Percentiles rank a stretch among this genome's conserved stretches.
phyloP scores from a whole-genome alignment of 208 protist genomes.

The Angomonas desouzai region DNA sequence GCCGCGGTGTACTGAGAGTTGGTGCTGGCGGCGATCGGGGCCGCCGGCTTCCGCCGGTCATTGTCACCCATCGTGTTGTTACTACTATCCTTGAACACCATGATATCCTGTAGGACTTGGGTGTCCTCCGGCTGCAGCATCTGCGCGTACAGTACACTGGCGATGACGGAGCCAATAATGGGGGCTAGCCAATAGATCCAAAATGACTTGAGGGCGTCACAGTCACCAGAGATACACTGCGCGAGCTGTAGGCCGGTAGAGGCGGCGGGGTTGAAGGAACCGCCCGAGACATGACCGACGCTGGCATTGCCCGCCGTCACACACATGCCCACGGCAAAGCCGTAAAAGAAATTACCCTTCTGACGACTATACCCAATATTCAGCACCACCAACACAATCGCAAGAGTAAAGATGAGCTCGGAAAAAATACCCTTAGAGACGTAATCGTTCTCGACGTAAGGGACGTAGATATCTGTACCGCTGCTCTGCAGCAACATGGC shows the following conservation, averaged over 20 bases:
- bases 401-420: slow-evolving; percentile 83
- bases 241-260: slow-evolving; percentile 78
- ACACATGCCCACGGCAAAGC: slow-evolving; percentile 81
- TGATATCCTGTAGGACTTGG: slow-evolving; percentile 44
- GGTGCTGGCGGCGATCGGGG: neutral
- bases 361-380: slow-evolving; percentile 72
- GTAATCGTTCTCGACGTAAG: slow-evolving; percentile 45
- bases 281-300: slow-evolving; percentile 65
- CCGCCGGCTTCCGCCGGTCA: neutral
- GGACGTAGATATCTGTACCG: slow-evolving; percentile 67
- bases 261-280: slow-evolving; percentile 80
- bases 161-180: slow-evolving; percentile 49
- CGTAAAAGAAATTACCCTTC: slow-evolving; percentile 74
- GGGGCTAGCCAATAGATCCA: slow-evolving; percentile 87
- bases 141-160: slow-evolving; percentile 63
- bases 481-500: slow-evolving; percentile 72
- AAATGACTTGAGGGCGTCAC: slow-evolving; percentile 55
- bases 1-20: neutral
- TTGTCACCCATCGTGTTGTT: slow-evolving; percentile 13
- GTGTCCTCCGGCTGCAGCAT: slow-evolving; percentile 59
- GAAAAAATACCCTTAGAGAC: slow-evolving; percentile 70
- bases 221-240: slow-evolving; percentile 62
- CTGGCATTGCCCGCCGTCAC: slow-evolving; percentile 58
- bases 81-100: slow-evolving; percentile 30
- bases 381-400: slow-evolving; percentile 65